These are phyloP conservation scores for Pseudogymnoascus sp. DNA, from an alignment of 2,329 filamentous ascomycete species.

Conservation along the genomic window DNA sequence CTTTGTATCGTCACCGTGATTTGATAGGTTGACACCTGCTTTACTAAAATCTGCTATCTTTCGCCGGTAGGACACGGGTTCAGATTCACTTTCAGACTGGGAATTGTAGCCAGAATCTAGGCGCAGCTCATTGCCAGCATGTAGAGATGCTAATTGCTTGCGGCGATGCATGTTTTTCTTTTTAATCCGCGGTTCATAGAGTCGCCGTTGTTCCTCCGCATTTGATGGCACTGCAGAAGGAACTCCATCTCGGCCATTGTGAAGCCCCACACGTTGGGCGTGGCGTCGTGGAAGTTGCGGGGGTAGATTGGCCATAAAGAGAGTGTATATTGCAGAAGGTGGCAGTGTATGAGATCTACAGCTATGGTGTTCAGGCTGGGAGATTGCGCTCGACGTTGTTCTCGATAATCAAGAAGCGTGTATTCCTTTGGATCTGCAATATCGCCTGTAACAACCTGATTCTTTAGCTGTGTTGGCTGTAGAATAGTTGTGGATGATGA, in stretches of 20 bases:
- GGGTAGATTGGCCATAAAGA: neutral
- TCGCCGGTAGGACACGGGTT: slow-evolving; percentile 15
- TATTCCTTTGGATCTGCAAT: neutral
- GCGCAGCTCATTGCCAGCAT: neutral
- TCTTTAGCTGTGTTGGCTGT: neutral
- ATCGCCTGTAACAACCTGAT: neutral
- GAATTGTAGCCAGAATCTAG: slow-evolving; percentile 16
- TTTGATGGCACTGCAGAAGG: neutral
- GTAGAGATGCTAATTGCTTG: neutral
- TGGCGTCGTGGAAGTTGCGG: neutral
- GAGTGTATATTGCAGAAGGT: neutral
- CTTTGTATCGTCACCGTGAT: slow-evolving; percentile 15
- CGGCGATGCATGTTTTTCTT: neutral
- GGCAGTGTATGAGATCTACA: neutral
- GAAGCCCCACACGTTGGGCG: neutral
- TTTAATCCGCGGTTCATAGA: neutral
- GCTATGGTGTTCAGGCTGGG: neutral
- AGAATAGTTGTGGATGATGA: neutral
- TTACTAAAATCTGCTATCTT: slow-evolving; percentile 16
- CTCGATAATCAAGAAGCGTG: neutral
- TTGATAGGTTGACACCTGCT: slow-evolving; percentile 16
- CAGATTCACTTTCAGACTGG: slow-evolving; percentile 9
- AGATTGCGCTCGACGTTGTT: neutral
- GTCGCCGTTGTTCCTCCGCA: neutral
- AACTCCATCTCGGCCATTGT: neutral